These are phyloP conservation scores for Ilex aquifolium DNA, from an alignment of 257 asterid genomes.

Conservation along the genomic window DNA sequence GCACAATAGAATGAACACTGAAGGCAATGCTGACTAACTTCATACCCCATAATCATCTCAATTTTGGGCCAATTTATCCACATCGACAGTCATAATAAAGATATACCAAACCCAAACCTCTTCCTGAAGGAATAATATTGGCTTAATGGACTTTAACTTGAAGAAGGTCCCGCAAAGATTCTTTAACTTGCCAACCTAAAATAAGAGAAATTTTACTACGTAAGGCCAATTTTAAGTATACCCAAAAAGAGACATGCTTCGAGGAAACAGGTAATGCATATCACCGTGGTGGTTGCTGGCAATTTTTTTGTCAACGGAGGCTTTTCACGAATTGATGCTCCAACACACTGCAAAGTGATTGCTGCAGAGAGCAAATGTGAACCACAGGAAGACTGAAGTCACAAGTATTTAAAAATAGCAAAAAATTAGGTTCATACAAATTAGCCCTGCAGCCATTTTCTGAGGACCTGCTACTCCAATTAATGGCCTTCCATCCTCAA, in stretches of 20 bases:
- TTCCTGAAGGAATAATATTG: slow-evolving; percentile 74
- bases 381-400: not conserved
- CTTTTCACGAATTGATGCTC: slow-evolving; percentile 88
- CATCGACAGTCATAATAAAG: not conserved
- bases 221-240: slow-evolving; percentile 5
- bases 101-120: slow-evolving; percentile 41
- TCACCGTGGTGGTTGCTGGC: slow-evolving; percentile 83
- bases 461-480: slow-evolving; percentile 70
- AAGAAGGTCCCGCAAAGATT: slow-evolving; percentile 84
- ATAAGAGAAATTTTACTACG: slow-evolving; percentile 1
- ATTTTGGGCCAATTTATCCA: too few species aligned
- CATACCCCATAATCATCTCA: too few species aligned
- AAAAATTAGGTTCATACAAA: slow-evolving; percentile 42
- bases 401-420: not conserved
- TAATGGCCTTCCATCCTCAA: slow-evolving; percentile 69
- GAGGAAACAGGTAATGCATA: slow-evolving; percentile 1
- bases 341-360: slow-evolving; percentile 74
- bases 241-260: not conserved
- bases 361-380: slow-evolving; percentile 38
- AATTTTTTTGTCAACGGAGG: slow-evolving; percentile 59
- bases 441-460: slow-evolving; percentile 82
- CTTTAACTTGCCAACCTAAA: slow-evolving; percentile 90
- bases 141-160: slow-evolving; percentile 76
- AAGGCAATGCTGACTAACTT: too few species aligned
- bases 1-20: too few species aligned